Base-by-base conservation (phyloP, 306 rosid genomes). In the Herpetospermum pedunculosum region DNA sequence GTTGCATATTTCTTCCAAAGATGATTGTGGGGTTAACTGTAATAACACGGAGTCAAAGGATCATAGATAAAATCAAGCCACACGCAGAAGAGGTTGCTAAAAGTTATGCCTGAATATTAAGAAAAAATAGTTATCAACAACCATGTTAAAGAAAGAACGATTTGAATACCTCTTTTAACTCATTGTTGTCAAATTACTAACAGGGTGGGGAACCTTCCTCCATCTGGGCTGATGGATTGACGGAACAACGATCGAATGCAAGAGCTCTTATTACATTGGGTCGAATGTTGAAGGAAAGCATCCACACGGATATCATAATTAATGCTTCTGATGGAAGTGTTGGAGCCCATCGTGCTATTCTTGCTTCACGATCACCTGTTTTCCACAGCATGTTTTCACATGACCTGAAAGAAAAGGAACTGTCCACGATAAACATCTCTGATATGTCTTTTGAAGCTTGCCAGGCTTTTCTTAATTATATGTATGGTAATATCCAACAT, bases 331-430 rank as follows among this genome's bases (percentile, higher is more conserved):
- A 95, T 48, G 97, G 99, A 78, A 95, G 92, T 72, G 80, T 89
- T 25, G 90, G 92, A 47, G 97, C 96, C 6, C 99, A 95, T 57
- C 86, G 96, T n/a, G 96, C 99, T 4, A 82, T 95, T 77, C 97
- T 95, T n/a, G 95, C 96, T 1, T 84, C 92, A 5, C 79, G 92
- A 30, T 95, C 99, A 25, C 92, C 97, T 4, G 99, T 95, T 53
- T 95, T 95, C 64, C 77, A 69, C 77, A 91, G 96, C 90, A 95
- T 95, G 99, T 95, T 95, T 79, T 83, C 91, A 14, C 99, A 95
- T 26, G 81, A 95, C 73, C 95, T 95, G 50, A 87, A 87, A 73
- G 99, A 95, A 84, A 95, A 91, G 79, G 96, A 95, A 77, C 79
- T 84, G 15, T 91, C 97, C 2, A 78, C 89, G 50, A 78, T 95